Conservation (phyloP, 441 rosid genomes). For the Pelargonium myrrhifolium region DNA sequence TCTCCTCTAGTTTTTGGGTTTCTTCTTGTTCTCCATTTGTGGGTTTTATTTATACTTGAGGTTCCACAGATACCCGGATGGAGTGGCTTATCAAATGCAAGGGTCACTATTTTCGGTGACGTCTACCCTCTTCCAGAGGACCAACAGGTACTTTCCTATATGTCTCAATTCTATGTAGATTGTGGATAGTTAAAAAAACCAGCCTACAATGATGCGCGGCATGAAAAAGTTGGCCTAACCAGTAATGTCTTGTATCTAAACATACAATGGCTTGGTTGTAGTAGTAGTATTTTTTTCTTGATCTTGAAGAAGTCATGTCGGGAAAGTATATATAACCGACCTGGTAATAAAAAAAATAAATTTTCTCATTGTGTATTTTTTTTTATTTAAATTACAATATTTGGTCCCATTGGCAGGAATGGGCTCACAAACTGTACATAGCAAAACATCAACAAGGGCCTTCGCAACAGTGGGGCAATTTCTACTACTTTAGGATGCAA, state of each 20-base stretch:
- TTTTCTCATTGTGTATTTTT: background rate
- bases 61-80: conserved; percentile 78
- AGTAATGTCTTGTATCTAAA: background rate
- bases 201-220: background rate
- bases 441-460: conserved; percentile 89
- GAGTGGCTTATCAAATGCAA: conserved; percentile 97
- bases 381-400: conserved; percentile 3
- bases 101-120: conserved; percentile 94
- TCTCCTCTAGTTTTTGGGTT: conserved; percentile 7
- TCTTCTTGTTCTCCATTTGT: conserved; percentile 19
- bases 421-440: conserved; percentile 91
- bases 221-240: background rate
- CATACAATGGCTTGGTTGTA: background rate
- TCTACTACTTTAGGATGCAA: conserved; percentile 90
- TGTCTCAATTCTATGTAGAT: background rate
- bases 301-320: background rate
- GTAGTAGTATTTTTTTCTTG: background rate
- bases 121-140: conserved; percentile 76
- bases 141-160: conserved; percentile 53
- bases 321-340: too few relatives aligned
- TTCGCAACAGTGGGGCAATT: conserved; percentile 95
- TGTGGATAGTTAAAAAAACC: background rate
- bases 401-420: conserved; percentile 50
- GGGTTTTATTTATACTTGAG: conserved; percentile 25
- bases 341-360: too few relatives aligned